Percentiles rank a stretch among this genome's conserved stretches.
Evolutionary conservation across 2,329 filamentous ascomycete genomes (phyloP).

Genomic region (Cladosporium sp.): DNA sequence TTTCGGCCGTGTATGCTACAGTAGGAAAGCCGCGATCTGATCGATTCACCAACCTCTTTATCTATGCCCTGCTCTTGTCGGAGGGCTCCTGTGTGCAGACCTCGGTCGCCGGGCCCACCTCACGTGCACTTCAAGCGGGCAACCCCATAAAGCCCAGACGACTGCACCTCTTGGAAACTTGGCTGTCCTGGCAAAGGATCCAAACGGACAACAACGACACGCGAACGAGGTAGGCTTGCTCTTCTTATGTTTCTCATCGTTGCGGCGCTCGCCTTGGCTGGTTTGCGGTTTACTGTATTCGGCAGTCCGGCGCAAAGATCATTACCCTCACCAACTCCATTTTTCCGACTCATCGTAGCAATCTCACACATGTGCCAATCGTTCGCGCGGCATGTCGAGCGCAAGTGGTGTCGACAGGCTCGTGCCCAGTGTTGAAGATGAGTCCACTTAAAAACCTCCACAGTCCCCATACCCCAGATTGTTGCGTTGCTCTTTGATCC

Average conservation of each 20-base stretch:
- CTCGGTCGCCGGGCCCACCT: too few relatives aligned
- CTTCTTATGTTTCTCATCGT: neutral
- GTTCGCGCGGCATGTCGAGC: neutral
- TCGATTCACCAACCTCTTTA: too few relatives aligned
- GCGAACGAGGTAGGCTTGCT: neutral
- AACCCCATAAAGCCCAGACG: too few relatives aligned
- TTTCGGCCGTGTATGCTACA: too few relatives aligned
- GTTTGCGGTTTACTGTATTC: neutral
- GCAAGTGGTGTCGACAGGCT: neutral
- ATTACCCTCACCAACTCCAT: neutral
- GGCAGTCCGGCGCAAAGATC: neutral
- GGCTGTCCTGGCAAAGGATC: neutral
- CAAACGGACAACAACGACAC: neutral
- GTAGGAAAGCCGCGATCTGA: too few relatives aligned
- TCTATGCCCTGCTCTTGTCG: too few relatives aligned
- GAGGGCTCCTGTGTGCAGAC: too few relatives aligned
- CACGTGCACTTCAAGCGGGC: too few relatives aligned
- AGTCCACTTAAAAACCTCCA: slow-evolving; percentile 1
- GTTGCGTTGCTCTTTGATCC: neutral
- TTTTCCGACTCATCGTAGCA: neutral
- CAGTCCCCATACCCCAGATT: slow-evolving; percentile 1
- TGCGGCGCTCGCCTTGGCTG: neutral
- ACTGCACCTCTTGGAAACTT: neutral
- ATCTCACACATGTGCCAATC: neutral
- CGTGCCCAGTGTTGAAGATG: neutral